Conservation (phyloP, 2,329 filamentous ascomycete species). For the Daldinia eschscholtzii region DNA sequence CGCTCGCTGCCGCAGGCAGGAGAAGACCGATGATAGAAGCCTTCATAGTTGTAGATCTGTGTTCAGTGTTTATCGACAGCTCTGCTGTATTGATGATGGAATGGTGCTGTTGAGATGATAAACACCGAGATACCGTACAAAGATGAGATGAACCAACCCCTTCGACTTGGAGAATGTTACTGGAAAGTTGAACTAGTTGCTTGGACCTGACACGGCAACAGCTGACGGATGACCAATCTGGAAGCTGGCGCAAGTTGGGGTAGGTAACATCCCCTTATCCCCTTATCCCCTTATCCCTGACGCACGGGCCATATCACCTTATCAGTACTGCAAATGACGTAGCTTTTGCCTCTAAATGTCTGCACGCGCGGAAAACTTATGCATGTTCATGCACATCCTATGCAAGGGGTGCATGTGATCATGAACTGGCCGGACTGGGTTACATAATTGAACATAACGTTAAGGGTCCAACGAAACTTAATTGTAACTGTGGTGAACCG, state of each 20-base stretch:
- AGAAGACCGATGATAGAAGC: slow-evolving; percentile 67
- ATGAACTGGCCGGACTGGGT: background rate
- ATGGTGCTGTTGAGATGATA: background rate
- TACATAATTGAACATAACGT: background rate
- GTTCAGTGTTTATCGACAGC: background rate
- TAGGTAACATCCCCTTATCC: slow-evolving; percentile 21
- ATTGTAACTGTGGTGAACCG: background rate
- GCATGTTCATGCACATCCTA: background rate
- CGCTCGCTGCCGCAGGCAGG: slow-evolving; percentile 64
- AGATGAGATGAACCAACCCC: slow-evolving; percentile 1
- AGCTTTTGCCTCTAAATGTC: background rate
- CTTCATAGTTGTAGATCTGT: slow-evolving; percentile 50
- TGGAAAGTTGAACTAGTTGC: background rate
- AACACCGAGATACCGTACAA: background rate
- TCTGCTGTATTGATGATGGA: background rate
- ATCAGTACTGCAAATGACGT: slow-evolving; percentile 35
- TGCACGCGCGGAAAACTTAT: slow-evolving; percentile 10
- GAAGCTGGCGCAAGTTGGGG: slow-evolving; percentile 24
- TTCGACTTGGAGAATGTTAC: background rate
- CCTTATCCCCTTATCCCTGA: slow-evolving; percentile 23
- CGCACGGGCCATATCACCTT: slow-evolving; percentile 17
- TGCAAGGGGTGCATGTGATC: slow-evolving; percentile 8
- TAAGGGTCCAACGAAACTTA: background rate
- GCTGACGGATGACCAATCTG: slow-evolving; percentile 35
- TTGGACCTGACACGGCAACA: slow-evolving; percentile 14